Conservation (phyloP, 441 rosid species). For the Aleurites moluccanus region DNA sequence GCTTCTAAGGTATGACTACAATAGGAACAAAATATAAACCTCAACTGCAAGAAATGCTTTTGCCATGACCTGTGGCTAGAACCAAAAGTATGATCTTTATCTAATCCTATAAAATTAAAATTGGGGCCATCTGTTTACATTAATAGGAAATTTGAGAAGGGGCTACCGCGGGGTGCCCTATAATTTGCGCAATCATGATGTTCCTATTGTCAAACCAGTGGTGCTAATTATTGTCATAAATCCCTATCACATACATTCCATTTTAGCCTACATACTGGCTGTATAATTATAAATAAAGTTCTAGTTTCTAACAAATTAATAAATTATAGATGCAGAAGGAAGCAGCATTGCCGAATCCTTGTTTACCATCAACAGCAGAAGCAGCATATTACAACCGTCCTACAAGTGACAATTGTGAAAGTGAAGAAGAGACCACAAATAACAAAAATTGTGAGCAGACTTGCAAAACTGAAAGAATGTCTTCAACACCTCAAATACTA, state of each 20-base stretch:
- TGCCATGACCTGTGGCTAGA: too few relatives aligned
- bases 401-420: background rate
- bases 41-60: too few relatives aligned
- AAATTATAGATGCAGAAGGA: constrained; percentile 4
- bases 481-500: background rate
- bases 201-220: background rate
- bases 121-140: too few relatives aligned
- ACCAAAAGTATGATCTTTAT: too few relatives aligned
- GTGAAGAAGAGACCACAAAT: background rate
- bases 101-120: too few relatives aligned
- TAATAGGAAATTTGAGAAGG: too few relatives aligned
- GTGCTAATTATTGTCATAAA: background rate
- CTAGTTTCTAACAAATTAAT: background rate
- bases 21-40: too few relatives aligned
- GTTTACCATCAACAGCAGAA: background rate
- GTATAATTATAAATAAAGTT: background rate
- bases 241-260: too few relatives aligned
- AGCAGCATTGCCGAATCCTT: background rate
- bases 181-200: background rate
- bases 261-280: too few relatives aligned
- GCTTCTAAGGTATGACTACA: too few relatives aligned
- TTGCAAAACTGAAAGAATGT: background rate
- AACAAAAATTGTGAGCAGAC: background rate
- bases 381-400: background rate
- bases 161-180: background rate